Base-by-base conservation (phyloP, 306 rosid species). In the Trifolium repens region DNA sequence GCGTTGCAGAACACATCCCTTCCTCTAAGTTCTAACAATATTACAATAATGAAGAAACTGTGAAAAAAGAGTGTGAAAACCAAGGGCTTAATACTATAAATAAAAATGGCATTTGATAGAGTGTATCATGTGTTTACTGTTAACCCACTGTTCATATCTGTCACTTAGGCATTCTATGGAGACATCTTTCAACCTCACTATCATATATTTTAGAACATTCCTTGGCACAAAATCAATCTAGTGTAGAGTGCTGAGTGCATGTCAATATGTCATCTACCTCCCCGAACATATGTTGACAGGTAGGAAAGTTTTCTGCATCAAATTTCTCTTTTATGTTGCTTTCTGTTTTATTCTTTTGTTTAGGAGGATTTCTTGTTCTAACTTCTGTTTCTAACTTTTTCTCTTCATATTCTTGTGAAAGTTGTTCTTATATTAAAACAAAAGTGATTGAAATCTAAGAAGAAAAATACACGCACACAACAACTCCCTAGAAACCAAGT, bases 361-460 rank as follows among this genome's bases (percentile, higher is more conserved):
- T 43, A 43, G 69, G 37, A 42, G 19, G 69, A 30, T 43, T 37
- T 72, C 54, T 72, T 67, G 24, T 13, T 57, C 35, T 54, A 54
- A 71, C 8, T 13, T 55, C 24, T 22, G 24, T 22, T 13, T 57
- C 22, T 54, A 54, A 71, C 8, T 13, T 55, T 72, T 35, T 55
- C 53, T 19, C 67, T 13, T 19, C 22, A 57, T 60, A 60, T 30
- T 55, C 53, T 13, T 24, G 8, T 13, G 5, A 55, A 39, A 24
- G 61, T 22, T 22, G 14, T 39, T 72, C 32, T 19, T 72, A n/a
- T 39, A 22, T 13, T n/a, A 72, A 55, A 55, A 55, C 60, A 54
- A 57, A 72, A 24, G 13, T 27, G 9, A 16, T 5, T 72, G 13
- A 40, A 32, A 42, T 17, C 32, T 39, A 40, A 40, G 30, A 65